Evolutionary conservation across 1,284 basidiomycete genomes (phyloP).

Genomic region (Malassezia arunalokei): DNA sequence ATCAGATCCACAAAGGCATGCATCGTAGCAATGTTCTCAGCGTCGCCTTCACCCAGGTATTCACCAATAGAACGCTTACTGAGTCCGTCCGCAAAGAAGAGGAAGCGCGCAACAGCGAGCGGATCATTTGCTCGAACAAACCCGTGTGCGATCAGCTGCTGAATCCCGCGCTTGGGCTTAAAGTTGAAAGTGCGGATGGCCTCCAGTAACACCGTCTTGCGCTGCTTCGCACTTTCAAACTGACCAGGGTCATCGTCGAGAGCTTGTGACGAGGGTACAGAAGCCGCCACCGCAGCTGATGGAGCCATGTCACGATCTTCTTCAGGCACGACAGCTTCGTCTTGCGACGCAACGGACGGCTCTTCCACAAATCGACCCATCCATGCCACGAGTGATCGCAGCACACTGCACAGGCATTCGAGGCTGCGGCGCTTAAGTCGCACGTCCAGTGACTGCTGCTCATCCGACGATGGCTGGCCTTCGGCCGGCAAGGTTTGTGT

Average conservation of each 20-base stretch:
- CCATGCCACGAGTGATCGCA: constrained; percentile 43
- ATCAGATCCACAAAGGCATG: constrained; percentile 46
- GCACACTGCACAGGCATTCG: constrained; percentile 41
- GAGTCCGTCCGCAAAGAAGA: constrained; percentile 79
- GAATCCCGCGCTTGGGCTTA: constrained; percentile 77
- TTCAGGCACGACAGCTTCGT: constrained; percentile 13
- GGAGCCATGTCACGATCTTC: constrained; percentile 2
- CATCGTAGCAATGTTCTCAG: constrained; percentile 45
- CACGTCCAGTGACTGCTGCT: constrained; percentile 22
- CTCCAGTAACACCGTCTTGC: constrained; percentile 87
- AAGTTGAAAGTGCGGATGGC: constrained; percentile 97
- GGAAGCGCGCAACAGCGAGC: constrained; percentile 70
- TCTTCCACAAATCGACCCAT: constrained; percentile 30
- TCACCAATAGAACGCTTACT: constrained; percentile 95
- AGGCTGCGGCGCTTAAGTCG: constrained; percentile 42
- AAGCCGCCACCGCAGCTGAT: constrained; percentile 10
- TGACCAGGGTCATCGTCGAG: constrained; percentile 68
- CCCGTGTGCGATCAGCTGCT: constrained; percentile 75
- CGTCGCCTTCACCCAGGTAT: constrained; percentile 61
- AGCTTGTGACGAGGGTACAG: constrained; percentile 11
- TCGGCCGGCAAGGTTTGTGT: constrained; percentile 25
- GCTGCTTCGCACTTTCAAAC: constrained; percentile 92
- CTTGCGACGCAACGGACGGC: constrained; percentile 15
- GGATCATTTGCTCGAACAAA: constrained; percentile 70
- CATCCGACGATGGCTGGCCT: constrained; percentile 9